Evolutionary conservation across 2,329 filamentous ascomycete species (phyloP).

Genomic region (Pseudofabraea citricarpa): DNA sequence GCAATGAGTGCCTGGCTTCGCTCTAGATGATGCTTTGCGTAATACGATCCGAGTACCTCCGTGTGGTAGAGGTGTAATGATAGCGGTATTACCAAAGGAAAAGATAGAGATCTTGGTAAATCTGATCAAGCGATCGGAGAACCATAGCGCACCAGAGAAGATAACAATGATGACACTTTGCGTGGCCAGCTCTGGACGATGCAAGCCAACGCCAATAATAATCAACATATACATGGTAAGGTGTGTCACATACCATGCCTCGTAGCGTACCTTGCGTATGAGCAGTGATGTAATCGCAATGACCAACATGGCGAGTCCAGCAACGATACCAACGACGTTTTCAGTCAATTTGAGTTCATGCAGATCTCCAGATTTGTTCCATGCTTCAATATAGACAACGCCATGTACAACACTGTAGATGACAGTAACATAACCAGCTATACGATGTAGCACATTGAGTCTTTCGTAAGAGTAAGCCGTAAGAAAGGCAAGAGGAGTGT

Average conservation of each 20-base stretch:
- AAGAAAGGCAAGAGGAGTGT: conserved; percentile 50
- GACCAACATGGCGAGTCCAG: conserved; percentile 41
- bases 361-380: conserved; percentile 17
- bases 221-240: conserved; percentile 43
- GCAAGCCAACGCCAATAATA: conserved; percentile 43
- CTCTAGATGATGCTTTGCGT: conserved; percentile 39
- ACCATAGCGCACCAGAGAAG: conserved; percentile 43
- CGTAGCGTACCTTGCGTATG: conserved; percentile 41
- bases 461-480: conserved; percentile 53
- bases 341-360: conserved; percentile 30
- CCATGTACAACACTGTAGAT: conserved; percentile 41
- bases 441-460: conserved; percentile 52
- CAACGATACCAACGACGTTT: conserved; percentile 44
- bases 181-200: conserved; percentile 41
- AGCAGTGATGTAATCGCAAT: conserved; percentile 38
- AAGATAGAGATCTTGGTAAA: conserved; percentile 37
- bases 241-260: conserved; percentile 51
- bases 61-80: conserved; percentile 46
- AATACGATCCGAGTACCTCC: conserved; percentile 52
- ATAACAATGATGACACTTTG: conserved; percentile 37
- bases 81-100: conserved; percentile 46
- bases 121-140: conserved; percentile 45
- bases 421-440: conserved; percentile 46
- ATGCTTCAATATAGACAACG: conserved; percentile 35
- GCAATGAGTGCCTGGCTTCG: conserved; percentile 53